phyloP scores from a whole-genome alignment of 106 monocot genomes.

The Allium fistulosum region DNA sequence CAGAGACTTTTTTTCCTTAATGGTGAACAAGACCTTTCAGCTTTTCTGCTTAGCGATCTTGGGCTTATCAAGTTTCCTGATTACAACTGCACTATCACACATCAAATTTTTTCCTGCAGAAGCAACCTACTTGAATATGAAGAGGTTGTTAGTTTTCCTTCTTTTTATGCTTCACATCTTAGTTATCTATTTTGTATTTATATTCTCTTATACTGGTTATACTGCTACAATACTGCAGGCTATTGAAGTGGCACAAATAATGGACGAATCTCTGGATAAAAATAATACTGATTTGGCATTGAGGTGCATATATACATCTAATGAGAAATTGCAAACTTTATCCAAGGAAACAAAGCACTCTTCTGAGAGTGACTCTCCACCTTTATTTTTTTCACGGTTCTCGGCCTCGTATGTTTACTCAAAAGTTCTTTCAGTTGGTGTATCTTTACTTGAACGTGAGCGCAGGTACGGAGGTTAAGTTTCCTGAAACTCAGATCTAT shows the following conservation, averaged over 20 bases:
- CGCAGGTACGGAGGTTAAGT: slow-evolving; percentile 32
- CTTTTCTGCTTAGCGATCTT: slow-evolving; percentile 81
- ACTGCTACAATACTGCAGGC: slow-evolving; percentile 36
- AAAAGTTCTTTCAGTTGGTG: slow-evolving; percentile 82
- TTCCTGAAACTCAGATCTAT: neutral
- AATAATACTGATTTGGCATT: slow-evolving; percentile 47
- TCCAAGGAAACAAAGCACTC: slow-evolving; percentile 10
- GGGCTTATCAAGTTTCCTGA: slow-evolving; percentile 81
- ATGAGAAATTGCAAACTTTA: slow-evolving; percentile 15
- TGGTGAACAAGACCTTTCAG: slow-evolving; percentile 87
- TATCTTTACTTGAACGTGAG: slow-evolving; percentile 72
- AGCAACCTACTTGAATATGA: slow-evolving; percentile 78
- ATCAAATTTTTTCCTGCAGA: slow-evolving; percentile 44
- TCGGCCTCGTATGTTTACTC: slow-evolving; percentile 89
- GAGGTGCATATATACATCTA: slow-evolving; percentile 59
- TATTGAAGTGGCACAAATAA: slow-evolving; percentile 83
- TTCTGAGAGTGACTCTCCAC: slow-evolving; percentile 16
- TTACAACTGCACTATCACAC: slow-evolving; percentile 49
- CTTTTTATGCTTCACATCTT: neutral
- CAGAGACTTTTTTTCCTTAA: slow-evolving; percentile 96
- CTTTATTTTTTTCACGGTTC: slow-evolving; percentile 56
- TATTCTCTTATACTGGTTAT: neutral
- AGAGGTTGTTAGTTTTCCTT: slow-evolving; percentile 45
- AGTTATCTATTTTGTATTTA: neutral
- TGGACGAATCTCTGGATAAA: slow-evolving; percentile 80